phyloP scores from a whole-genome alignment of 2,329 filamentous ascomycete genomes.

The Alternaria panax region DNA sequence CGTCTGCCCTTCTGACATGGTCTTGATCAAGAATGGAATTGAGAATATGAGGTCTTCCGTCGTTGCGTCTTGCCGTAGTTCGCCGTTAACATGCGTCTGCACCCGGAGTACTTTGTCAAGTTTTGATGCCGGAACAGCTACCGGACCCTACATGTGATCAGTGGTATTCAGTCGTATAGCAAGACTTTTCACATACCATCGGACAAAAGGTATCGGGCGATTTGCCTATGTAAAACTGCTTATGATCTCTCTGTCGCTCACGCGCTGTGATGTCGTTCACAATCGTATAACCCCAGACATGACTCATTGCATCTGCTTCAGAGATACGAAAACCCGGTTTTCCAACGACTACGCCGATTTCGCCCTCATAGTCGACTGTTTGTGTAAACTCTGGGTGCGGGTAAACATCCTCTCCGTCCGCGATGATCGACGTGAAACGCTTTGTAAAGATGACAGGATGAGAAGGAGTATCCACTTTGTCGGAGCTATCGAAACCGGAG shows the following conservation, averaged over 20 bases:
- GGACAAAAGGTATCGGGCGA: constrained; percentile 64
- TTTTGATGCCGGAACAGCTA: neutral
- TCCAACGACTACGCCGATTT: constrained; percentile 65
- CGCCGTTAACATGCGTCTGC: constrained; percentile 57
- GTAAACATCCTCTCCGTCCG: constrained; percentile 56
- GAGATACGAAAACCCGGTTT: constrained; percentile 56
- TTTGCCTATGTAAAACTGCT: constrained; percentile 68
- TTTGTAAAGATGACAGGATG: constrained; percentile 66
- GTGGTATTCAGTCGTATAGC: neutral
- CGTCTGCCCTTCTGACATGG: constrained; percentile 56
- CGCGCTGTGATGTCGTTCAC: constrained; percentile 50
- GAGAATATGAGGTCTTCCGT: constrained; percentile 58
- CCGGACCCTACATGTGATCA: neutral
- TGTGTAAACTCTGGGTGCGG: constrained; percentile 58
- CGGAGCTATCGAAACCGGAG: constrained; percentile 63
- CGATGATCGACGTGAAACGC: constrained; percentile 61
- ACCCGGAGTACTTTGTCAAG: constrained; percentile 50
- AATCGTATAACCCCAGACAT: constrained; percentile 66
- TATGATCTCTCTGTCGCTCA: constrained; percentile 52
- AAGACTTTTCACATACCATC: constrained; percentile 51
- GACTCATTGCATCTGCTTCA: constrained; percentile 56
- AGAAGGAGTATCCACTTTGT: constrained; percentile 61
- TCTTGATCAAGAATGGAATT: constrained; percentile 55
- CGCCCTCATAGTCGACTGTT: constrained; percentile 64
- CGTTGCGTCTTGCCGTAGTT: constrained; percentile 56